Evolutionary conservation across 805 yeast species (phyloP), one percentile per base, ranked within the genome.

Genomic region (Saturnispora diversa): DNA sequence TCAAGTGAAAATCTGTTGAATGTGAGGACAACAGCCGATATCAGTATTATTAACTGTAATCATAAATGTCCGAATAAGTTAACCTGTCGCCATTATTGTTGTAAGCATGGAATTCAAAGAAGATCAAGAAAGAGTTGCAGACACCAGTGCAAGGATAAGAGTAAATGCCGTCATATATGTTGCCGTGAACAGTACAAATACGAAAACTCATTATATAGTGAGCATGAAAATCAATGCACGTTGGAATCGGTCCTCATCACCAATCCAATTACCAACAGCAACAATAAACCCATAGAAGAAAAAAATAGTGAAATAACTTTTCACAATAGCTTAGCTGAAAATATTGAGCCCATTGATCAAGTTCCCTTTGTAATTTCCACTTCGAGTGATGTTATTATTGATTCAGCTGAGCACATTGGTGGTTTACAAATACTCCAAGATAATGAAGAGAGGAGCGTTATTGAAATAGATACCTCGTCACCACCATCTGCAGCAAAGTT

Each of bases 51-150:
- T 33, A 59, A 58, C 30, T 72, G 75, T 42, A 53, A 60, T 30
- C 76, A 72, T 46, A 36, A 52, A 4, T 72, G 76, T 44, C 68
- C 61, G 35, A 62, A 63, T 46, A 53, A 52, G 32, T 22, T n/a
- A 2, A 54, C 47, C 1, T 72, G 75, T 40, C 61, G 74, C 9
- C 75, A 72, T 48, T 37, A 65, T 4, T 71, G 76, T 38, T 72
- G 77, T 43, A 62, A 65, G 29, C 69, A 66, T 27, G 75, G 75
- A 6, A 44, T 48, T 16, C 44, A 43, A 6, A 37, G 30, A 23
- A 17, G 28, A 2, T 23, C 42, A n/a, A 16, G 35, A 5, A 41
- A 38, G 12, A 6, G 12, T 3, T 71, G 75, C 39, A 55, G 60
- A 30, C 76, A 72, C 47, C 24, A 52, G 2, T 72, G 76, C 44